Evolutionary conservation across 495 filamentous ascomycete genomes (phyloP).

Genomic region (Apodospora peruviana): DNA sequence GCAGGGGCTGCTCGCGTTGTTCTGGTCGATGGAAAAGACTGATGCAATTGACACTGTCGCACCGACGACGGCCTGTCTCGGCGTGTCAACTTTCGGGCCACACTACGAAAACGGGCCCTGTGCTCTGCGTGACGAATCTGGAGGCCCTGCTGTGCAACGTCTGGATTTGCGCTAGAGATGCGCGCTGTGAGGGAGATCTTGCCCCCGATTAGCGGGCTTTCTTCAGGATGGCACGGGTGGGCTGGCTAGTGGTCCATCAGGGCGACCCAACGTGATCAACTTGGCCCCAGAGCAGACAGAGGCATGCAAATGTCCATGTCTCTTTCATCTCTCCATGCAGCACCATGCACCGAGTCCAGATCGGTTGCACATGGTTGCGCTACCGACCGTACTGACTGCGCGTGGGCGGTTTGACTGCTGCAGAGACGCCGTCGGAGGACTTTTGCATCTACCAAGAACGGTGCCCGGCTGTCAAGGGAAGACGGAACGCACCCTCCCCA

Average conservation of each 20-base stretch:
- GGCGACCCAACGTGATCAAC: slow-evolving; percentile 4
- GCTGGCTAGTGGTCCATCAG: neutral
- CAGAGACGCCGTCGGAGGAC: too few species aligned
- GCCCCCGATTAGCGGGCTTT: slow-evolving; percentile 13
- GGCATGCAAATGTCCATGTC: too few species aligned
- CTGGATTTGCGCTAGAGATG: slow-evolving; percentile 12
- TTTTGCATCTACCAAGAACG: too few species aligned
- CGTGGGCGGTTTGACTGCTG: too few species aligned
- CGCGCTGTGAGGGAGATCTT: slow-evolving; percentile 12
- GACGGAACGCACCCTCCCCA: too few species aligned
- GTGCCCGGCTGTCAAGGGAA: too few species aligned
- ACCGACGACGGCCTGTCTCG: slow-evolving; percentile 17
- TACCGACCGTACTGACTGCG: too few species aligned
- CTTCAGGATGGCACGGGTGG: neutral
- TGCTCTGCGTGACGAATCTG: slow-evolving; percentile 20
- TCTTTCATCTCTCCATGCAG: slow-evolving; percentile 1
- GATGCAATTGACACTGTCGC: slow-evolving; percentile 18
- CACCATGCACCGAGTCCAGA: too few species aligned
- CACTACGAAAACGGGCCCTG: slow-evolving; percentile 6
- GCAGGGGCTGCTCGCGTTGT: slow-evolving; percentile 11
- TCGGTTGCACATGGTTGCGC: too few species aligned
- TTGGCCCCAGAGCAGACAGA: too few species aligned
- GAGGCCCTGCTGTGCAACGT: slow-evolving; percentile 16
- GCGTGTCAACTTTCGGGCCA: slow-evolving; percentile 12
- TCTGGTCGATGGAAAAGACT: neutral